Evolutionary conservation across 257 asterid species (phyloP).

Genomic region (Marsdenia floribunda): DNA sequence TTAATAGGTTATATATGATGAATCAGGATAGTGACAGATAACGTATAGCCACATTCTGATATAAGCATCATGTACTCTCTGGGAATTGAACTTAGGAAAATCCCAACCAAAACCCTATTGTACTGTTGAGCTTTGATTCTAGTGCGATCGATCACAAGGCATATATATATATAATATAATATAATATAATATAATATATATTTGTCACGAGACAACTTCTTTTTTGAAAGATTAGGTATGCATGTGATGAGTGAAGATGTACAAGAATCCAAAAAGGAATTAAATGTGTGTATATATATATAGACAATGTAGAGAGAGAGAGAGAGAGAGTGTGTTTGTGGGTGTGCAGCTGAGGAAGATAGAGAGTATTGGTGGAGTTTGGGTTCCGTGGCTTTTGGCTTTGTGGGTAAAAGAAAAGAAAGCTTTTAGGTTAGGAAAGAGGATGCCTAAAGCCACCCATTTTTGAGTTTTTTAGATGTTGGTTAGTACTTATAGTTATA

Average conservation of each 20-base stretch:
- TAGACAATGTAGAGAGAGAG: too few species aligned
- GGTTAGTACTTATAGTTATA: neutral
- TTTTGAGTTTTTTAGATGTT: slow-evolving; percentile 1
- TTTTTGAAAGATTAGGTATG: slow-evolving; percentile 32
- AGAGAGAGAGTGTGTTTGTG: too few species aligned
- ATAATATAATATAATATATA: neutral
- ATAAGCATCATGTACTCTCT: too few species aligned
- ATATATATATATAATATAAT: neutral
- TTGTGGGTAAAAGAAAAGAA: slow-evolving; percentile 7
- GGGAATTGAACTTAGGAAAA: too few species aligned
- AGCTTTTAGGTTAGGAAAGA: neutral
- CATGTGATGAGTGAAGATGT: slow-evolving; percentile 40
- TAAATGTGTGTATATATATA: neutral
- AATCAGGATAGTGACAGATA: too few species aligned
- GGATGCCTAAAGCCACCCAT: neutral
- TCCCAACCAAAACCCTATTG: neutral
- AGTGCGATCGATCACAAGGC: slow-evolving; percentile 27
- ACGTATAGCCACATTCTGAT: too few species aligned
- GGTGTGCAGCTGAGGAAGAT: neutral
- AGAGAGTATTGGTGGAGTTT: neutral
- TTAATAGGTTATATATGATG: too few species aligned
- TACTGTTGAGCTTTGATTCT: neutral
- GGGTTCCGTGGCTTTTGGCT: slow-evolving; percentile 2
- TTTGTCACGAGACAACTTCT: slow-evolving; percentile 28
- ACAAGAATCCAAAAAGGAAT: slow-evolving; percentile 18